A percentile compares a stretch with the other conserved stretches of the same genome.
phyloP scores from a whole-genome alignment of 192 early-diverging fungal species.

The Geranomyces michiganensis region DNA sequence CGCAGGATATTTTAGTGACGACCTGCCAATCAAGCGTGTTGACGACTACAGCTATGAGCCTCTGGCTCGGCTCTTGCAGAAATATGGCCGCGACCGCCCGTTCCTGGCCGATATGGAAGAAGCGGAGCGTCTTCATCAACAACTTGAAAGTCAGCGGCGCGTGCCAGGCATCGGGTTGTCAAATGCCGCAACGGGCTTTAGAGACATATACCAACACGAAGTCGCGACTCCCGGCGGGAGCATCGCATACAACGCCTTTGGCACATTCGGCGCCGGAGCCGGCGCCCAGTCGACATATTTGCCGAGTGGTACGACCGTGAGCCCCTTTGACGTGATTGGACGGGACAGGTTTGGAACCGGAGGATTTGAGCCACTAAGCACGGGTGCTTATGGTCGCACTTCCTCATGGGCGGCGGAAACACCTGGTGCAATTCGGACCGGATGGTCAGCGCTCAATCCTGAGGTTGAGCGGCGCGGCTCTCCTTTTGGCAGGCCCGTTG shows the following conservation, averaged over 20 bases:
- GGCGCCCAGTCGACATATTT: slow-evolving; percentile 7
- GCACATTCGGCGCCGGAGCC: slow-evolving; percentile 16
- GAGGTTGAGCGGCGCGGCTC: slow-evolving; percentile 19
- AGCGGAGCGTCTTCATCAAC: slow-evolving; percentile 28
- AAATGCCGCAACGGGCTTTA: neutral
- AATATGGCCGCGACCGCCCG: slow-evolving; percentile 69
- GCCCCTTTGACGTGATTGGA: slow-evolving; percentile 14
- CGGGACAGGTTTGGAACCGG: slow-evolving; percentile 22
- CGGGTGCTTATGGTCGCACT: slow-evolving; percentile 4
- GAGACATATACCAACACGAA: slow-evolving; percentile 15
- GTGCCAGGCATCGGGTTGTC: neutral
- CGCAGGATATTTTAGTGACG: slow-evolving; percentile 79
- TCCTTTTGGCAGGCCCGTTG: slow-evolving; percentile 15
- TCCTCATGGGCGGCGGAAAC: slow-evolving; percentile 21
- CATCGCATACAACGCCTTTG: slow-evolving; percentile 27
- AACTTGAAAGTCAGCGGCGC: slow-evolving; percentile 16
- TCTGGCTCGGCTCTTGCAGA: slow-evolving; percentile 66
- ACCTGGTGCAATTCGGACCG: neutral
- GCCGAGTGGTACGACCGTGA: neutral
- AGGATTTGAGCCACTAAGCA: slow-evolving; percentile 12
- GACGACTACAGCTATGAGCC: slow-evolving; percentile 81
- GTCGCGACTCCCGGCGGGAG: slow-evolving; percentile 3
- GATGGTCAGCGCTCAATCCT: slow-evolving; percentile 23
- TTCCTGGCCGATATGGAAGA: slow-evolving; percentile 61
- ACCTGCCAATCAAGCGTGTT: slow-evolving; percentile 80